Percentiles rank a stretch among this genome's conserved stretches.
phyloP scores from a whole-genome alignment of 2,329 filamentous ascomycete species.

The Aspergillus ochraceoroseus region DNA sequence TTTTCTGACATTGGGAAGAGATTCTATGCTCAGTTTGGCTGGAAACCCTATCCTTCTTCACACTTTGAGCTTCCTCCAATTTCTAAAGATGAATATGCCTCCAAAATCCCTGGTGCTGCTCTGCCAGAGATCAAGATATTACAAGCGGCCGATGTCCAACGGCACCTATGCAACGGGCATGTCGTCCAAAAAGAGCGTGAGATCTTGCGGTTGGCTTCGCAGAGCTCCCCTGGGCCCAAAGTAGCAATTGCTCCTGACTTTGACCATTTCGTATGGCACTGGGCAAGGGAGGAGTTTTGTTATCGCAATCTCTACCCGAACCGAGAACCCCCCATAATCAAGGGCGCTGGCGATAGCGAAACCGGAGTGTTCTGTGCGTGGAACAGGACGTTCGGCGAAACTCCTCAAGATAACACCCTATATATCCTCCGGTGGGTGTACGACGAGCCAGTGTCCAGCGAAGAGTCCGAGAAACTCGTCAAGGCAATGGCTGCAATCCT shows the following conservation, averaged over 20 bases:
- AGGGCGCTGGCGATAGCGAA: conserved; percentile 62
- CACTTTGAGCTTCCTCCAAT: conserved; percentile 62
- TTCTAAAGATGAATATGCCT: conserved; percentile 21
- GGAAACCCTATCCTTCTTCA: conserved; percentile 67
- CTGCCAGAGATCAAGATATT: conserved; percentile 32
- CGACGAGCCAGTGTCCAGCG: conserved; percentile 35
- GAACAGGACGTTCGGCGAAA: conserved; percentile 40
- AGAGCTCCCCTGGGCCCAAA: conserved; percentile 42
- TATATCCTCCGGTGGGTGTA: conserved; percentile 44
- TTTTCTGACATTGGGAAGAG: conserved; percentile 81
- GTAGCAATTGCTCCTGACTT: conserved; percentile 66
- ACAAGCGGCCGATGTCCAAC: conserved; percentile 32
- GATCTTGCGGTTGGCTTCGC: conserved; percentile 51
- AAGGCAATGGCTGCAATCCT: conserved; percentile 60
- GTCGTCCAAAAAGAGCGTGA: conserved; percentile 63
- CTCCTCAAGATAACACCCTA: conserved; percentile 36
- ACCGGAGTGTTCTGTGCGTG: conserved; percentile 40
- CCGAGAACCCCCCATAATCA: conserved; percentile 50
- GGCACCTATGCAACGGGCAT: conserved; percentile 53
- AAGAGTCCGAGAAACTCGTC: conserved; percentile 48
- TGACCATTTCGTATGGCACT: conserved; percentile 68
- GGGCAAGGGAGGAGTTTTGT: conserved; percentile 76
- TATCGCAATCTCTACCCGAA: conserved; percentile 57
- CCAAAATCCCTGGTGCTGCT: conserved; percentile 21
- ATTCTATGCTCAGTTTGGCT: conserved; percentile 74